Conservation (phyloP, 1,139 yeast species). For the Sugiyamaella japonica region DNA sequence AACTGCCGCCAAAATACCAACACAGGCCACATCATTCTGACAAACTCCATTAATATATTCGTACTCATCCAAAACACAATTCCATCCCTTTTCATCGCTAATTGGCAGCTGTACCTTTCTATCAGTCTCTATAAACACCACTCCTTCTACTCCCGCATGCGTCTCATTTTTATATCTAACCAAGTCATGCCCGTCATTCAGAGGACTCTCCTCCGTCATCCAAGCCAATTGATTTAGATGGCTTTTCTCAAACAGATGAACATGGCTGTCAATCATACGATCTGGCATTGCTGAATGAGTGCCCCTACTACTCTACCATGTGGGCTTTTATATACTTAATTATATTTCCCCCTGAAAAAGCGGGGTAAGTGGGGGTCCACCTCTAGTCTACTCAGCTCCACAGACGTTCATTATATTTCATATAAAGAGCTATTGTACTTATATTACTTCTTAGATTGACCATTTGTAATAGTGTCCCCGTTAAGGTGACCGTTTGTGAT, state of each 20-base stretch:
- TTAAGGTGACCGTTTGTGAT: neutral
- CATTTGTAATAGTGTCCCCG: neutral
- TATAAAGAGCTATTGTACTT: neutral
- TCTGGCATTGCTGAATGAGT: neutral
- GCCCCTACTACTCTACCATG: neutral
- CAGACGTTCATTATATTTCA: too few species aligned
- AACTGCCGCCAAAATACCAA: constrained; percentile 20
- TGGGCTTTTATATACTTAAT: neutral
- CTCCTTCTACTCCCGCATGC: constrained; percentile 26
- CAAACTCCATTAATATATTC: constrained; percentile 31
- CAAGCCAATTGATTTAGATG: constrained; percentile 36
- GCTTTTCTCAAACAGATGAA: constrained; percentile 37
- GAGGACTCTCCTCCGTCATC: constrained; percentile 36
- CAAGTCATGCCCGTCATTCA: constrained; percentile 30
- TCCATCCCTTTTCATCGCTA: constrained; percentile 27
- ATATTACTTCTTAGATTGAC: neutral
- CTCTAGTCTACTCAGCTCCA: neutral
- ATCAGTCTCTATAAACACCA: constrained; percentile 40
- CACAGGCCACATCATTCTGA: constrained; percentile 1
- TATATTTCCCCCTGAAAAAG: neutral
- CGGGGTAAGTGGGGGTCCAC: neutral
- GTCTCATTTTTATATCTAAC: constrained; percentile 30
- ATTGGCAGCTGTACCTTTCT: constrained; percentile 27
- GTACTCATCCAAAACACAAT: constrained; percentile 35
- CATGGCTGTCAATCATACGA: constrained; percentile 39